Conservation (phyloP, 345 rosid species). For the Carallia brachiata region DNA sequence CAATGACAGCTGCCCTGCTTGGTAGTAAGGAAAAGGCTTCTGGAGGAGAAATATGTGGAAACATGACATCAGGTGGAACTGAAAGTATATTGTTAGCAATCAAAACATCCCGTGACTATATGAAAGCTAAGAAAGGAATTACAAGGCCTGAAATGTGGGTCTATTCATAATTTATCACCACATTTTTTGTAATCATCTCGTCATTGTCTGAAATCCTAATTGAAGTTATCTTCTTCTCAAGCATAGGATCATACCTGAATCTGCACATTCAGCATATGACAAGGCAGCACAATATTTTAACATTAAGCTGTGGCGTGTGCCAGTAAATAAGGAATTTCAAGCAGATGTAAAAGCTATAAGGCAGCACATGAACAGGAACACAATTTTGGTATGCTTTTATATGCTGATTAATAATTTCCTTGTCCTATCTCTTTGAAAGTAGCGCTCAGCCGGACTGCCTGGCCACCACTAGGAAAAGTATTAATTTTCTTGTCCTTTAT, state of each 20-base stretch:
- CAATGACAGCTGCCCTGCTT: conserved; percentile 89
- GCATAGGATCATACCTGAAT: conserved; percentile 86
- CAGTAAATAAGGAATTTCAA: conserved; percentile 72
- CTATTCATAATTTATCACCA: not conserved
- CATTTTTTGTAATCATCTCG: conserved; percentile 10
- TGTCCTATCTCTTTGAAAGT: not conserved
- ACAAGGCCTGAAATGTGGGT: conserved; percentile 81
- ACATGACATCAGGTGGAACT: conserved; percentile 99
- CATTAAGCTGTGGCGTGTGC: conserved; percentile 88
- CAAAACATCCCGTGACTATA: conserved; percentile 91
- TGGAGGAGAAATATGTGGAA: conserved; percentile 89
- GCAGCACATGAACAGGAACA: conserved; percentile 64
- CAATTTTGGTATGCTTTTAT: conserved; percentile 65
- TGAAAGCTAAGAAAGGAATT: conserved; percentile 83
- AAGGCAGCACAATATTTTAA: conserved; percentile 96
- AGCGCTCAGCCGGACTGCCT: not conserved
- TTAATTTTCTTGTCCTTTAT: not conserved
- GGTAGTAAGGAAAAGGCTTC: conserved; percentile 69
- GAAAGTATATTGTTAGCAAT: conserved; percentile 93
- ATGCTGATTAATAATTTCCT: conserved; percentile 1
- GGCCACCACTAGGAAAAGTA: not conserved
- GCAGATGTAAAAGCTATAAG: conserved; percentile 81
- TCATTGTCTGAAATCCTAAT: conserved; percentile 4
- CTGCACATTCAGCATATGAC: conserved; percentile 97
- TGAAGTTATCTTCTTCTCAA: conserved; percentile 21